Conservation (phyloP, 1,284 basidiomycete genomes). For the Rhodofomes roseus region DNA sequence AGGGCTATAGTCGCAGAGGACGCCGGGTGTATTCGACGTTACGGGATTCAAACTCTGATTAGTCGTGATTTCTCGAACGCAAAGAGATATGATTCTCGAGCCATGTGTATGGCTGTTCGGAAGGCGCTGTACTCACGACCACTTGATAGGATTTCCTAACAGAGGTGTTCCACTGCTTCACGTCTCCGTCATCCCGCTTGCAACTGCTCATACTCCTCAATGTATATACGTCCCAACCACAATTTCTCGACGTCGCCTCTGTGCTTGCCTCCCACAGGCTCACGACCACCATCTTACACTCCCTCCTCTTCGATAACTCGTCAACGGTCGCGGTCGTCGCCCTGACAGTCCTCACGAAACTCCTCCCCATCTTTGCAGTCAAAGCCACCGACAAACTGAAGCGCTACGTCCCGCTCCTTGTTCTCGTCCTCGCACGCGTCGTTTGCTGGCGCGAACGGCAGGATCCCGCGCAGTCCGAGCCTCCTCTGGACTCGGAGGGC, state of each 20-base stretch:
- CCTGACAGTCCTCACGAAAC: constrained; percentile 59
- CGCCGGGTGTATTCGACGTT: too few species aligned
- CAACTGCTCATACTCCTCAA: constrained; percentile 66
- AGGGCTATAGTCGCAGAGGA: too few species aligned
- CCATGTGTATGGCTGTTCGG: too few species aligned
- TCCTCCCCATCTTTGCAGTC: constrained; percentile 71
- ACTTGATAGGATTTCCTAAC: constrained; percentile 55
- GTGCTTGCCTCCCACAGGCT: constrained; percentile 61
- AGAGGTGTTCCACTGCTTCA: constrained; percentile 60
- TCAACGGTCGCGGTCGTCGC: constrained; percentile 63
- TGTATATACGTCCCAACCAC: constrained; percentile 49
- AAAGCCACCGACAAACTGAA: constrained; percentile 54
- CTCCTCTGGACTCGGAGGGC: constrained; percentile 19
- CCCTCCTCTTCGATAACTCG: constrained; percentile 68
- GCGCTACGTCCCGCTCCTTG: constrained; percentile 53
- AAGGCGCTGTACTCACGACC: constrained; percentile 5
- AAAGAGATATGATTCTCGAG: too few species aligned
- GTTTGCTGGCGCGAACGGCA: constrained; percentile 66
- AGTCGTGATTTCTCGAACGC: too few species aligned
- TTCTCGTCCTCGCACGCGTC: constrained; percentile 62
- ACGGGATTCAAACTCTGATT: too few species aligned
- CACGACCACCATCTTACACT: constrained; percentile 55
- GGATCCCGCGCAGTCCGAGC: constrained; percentile 19
- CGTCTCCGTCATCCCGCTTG: constrained; percentile 54
- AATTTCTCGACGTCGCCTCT: constrained; percentile 41